These are phyloP conservation scores for Aspergillus fumigatus DNA, from an alignment of 2,329 filamentous ascomycete genomes.

Conservation along the genomic window DNA sequence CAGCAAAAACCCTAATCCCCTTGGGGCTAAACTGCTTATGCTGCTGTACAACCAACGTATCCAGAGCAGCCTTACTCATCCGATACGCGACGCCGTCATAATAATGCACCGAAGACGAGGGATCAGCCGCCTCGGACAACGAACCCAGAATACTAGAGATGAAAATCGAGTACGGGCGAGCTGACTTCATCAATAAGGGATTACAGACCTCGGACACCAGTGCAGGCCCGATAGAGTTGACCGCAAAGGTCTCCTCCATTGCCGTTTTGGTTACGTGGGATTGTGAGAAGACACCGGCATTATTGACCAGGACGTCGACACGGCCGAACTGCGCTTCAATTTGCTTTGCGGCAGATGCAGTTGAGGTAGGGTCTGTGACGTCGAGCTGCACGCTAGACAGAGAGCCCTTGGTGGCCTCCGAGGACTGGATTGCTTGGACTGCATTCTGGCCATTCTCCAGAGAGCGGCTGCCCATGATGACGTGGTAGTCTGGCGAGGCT, in stretches of 20 bases:
- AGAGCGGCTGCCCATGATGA: constrained; percentile 15
- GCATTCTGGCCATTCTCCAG: constrained; percentile 9
- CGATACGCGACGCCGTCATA: constrained; percentile 34
- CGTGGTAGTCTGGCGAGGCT: constrained; percentile 18
- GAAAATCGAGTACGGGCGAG: constrained; percentile 37
- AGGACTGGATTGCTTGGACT: not conserved
- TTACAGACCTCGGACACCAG: constrained; percentile 35
- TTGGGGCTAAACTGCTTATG: not conserved
- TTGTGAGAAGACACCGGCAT: constrained; percentile 7
- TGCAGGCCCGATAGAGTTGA: constrained; percentile 39
- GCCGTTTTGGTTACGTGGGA: constrained; percentile 17
- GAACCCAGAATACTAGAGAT: constrained; percentile 36
- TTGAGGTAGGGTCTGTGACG: constrained; percentile 46
- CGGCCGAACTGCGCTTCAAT: constrained; percentile 50
- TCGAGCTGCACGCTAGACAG: constrained; percentile 33
- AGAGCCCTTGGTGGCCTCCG: constrained; percentile 2
- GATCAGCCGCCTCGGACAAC: constrained; percentile 25
- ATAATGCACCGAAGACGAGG: constrained; percentile 20
- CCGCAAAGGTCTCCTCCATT: constrained; percentile 30
- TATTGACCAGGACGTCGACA: constrained; percentile 20
- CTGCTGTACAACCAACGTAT: constrained; percentile 44
- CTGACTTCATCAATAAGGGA: constrained; percentile 25
- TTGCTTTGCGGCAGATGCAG: constrained; percentile 52
- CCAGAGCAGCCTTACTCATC: constrained; percentile 42
- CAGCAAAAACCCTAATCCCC: constrained; percentile 23